Evolutionary conservation across 371 early-diverging fungal genomes (phyloP), one percentile per base, ranked within the genome.

Genomic region (Apophysomyces ossiformis): DNA sequence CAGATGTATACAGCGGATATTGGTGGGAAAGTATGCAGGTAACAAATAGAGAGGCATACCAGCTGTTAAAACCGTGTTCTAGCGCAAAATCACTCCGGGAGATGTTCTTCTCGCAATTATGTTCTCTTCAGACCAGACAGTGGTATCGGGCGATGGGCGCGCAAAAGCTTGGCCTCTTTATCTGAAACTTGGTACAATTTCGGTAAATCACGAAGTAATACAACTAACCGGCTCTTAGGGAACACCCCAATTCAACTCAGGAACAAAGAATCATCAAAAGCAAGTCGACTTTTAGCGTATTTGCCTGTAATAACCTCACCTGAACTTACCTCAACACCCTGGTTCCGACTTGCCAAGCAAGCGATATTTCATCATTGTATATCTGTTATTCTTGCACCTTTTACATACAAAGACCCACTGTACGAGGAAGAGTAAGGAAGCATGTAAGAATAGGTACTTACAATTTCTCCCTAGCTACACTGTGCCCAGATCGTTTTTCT

Each of bases 241-340:
- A 60, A 60, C 15, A 44, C 35, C 8, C 61, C 61, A 4, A 13
- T n/a, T 9, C 32, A 60, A 16, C 15, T 60, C 21, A 39, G 61
- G 6, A 44, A 45, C 4, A 60, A 60, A 26, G 21, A 32, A 7
- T 26, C 16, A 44, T 43, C n/a, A 26, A 26, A 45, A 18, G 44
- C 43, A n/a, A 60, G 44, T 7, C 61, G 61, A 8, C 44, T 60
- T 7, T 26, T 60, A 11, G 61, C 61, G 38, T 60, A 60, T 60
- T 16, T 60, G 2, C 41, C 41, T 41, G 13, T 41, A 41, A 41
- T 41, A 41, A 41, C 0, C 11, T 1, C 41, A 41, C 13, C 41
- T 41, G 41, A 41, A 13, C 41, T 41, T 7, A 13, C 41, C 13
- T 11, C 41, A 41, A 13, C 41, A 11, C 41, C 41, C 13, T 41